phyloP scores from a whole-genome alignment of 192 early-diverging fungal species.

The Lobosporangium transversale region DNA sequence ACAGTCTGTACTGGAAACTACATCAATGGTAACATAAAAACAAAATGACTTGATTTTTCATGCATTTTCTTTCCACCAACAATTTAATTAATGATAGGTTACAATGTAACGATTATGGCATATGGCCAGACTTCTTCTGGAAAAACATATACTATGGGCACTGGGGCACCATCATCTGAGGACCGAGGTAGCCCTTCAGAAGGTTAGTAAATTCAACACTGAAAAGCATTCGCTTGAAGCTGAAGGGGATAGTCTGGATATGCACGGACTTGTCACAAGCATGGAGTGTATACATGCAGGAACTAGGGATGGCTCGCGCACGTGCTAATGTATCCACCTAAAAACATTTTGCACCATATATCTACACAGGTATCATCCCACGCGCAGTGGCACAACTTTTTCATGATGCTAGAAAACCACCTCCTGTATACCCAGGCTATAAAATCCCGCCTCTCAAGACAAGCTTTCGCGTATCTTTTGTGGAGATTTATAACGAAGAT shows the following conservation, averaged over 20 bases:
- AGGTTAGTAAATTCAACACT: constrained; percentile 7
- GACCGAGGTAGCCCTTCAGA: constrained; percentile 33
- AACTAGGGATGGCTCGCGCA: too few relatives aligned
- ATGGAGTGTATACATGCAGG: too few relatives aligned
- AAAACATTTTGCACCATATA: constrained; percentile 5
- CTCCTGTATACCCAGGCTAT: constrained; percentile 42
- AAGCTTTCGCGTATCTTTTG: constrained; percentile 82
- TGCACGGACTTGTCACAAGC: too few relatives aligned
- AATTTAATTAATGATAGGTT: constrained; percentile 61
- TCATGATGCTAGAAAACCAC: constrained; percentile 31
- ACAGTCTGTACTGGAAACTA: too few relatives aligned
- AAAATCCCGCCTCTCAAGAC: constrained; percentile 43
- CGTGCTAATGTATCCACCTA: too few relatives aligned
- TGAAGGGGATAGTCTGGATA: too few relatives aligned
- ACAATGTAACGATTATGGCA: constrained; percentile 95
- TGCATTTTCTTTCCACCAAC: neutral
- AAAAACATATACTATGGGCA: constrained; percentile 98
- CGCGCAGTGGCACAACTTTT: constrained; percentile 77
- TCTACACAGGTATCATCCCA: constrained; percentile 72
- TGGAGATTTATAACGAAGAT: constrained; percentile 98
- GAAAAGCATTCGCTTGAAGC: neutral
- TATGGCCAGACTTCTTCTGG: constrained; percentile 95
- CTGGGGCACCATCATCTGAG: constrained; percentile 61
- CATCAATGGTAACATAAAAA: too few relatives aligned
- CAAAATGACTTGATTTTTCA: neutral